These are phyloP conservation scores for Paramecium tetraurelia DNA, from an alignment of 73 alveolate genomes.

Conservation along the genomic window DNA sequence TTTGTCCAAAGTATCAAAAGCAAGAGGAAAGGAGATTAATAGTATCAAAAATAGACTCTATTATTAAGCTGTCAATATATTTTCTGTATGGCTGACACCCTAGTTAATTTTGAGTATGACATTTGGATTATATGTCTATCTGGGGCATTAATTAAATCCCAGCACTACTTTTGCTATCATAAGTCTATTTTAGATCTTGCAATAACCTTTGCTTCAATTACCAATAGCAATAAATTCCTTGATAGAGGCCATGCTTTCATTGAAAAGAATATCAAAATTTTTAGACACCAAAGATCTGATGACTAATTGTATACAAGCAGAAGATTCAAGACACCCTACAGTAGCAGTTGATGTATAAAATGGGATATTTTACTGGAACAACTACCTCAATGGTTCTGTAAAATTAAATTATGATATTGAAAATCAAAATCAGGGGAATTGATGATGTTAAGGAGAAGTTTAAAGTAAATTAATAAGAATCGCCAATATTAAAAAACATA, in stretches of 20 bases:
- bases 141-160: conserved; percentile 76
- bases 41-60: conserved; percentile 45
- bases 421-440: not conserved
- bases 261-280: conserved; percentile 66
- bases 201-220: conserved; percentile 78
- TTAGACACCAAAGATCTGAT: not conserved
- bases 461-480: not conserved
- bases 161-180: conserved; percentile 75
- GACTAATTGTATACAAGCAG: not conserved
- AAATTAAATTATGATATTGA: not conserved
- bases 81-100: conserved; percentile 73
- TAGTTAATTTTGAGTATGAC: conserved; percentile 67
- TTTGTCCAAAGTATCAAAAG: conserved; percentile 63
- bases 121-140: conserved; percentile 67
- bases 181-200: conserved; percentile 69
- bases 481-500: not conserved
- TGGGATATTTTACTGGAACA: conserved; percentile 6
- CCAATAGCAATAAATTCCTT: conserved; percentile 79
- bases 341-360: not conserved
- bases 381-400: not conserved
- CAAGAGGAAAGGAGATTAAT: conserved; percentile 70
- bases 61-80: not conserved
- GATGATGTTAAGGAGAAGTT: not conserved
- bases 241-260: conserved; percentile 70
- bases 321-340: not conserved